Evolutionary conservation across 257 asterid species (phyloP).

Genomic region (Perilla frutescens): DNA sequence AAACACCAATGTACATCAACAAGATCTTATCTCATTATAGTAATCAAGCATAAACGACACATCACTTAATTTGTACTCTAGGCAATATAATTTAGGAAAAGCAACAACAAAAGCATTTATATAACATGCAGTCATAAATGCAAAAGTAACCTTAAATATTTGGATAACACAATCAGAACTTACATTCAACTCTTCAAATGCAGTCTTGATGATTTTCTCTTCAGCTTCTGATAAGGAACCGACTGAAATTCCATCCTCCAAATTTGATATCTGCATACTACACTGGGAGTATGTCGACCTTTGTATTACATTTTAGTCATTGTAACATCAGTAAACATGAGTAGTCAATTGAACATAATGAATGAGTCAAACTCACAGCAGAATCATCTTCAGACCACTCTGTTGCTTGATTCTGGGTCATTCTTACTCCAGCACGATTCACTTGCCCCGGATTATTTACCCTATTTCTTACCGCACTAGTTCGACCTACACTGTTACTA

Average conservation of each 20-base stretch:
- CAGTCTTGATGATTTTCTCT: conserved; percentile 65
- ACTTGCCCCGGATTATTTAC: conserved; percentile 39
- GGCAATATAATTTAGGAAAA: conserved; percentile 6
- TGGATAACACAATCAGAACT: conserved; percentile 26
- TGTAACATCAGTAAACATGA: conserved; percentile 12
- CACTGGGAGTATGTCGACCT: conserved; percentile 48
- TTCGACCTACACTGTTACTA: conserved; percentile 38
- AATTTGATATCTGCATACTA: conserved; percentile 59
- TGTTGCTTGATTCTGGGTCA: conserved; percentile 41
- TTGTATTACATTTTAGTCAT: conserved; percentile 23
- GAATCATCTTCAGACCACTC: conserved; percentile 86
- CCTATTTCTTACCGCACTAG: conserved; percentile 43
- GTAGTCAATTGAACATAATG: conserved; percentile 10
- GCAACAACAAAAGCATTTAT: neutral
- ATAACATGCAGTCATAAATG: neutral
- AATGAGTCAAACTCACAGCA: conserved; percentile 61
- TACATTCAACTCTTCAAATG: conserved; percentile 63
- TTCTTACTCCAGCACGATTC: conserved; percentile 41
- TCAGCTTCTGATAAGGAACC: conserved; percentile 82
- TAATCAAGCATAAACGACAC: neutral
- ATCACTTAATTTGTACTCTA: neutral
- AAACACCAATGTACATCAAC: neutral
- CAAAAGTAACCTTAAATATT: neutral
- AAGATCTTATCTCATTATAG: neutral
- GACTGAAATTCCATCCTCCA: conserved; percentile 69